A percentile compares a stretch with the other conserved stretches of the same genome.
Evolutionary conservation across 768 basidiomycete genomes (phyloP).

Genomic region (Mycena indigotica): DNA sequence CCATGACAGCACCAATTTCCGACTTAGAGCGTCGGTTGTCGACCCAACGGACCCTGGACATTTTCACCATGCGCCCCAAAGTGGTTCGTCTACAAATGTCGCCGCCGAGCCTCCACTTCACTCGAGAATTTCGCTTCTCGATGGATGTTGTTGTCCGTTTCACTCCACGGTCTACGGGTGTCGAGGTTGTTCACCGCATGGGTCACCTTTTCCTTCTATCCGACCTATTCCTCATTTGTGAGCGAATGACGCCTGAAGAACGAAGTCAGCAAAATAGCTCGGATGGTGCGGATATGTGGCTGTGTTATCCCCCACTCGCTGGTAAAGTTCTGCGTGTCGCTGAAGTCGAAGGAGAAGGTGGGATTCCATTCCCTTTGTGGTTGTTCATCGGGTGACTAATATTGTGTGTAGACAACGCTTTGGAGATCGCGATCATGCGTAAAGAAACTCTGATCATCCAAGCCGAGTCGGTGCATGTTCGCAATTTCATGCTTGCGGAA

Average conservation of each 20-base stretch:
- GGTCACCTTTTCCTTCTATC: conserved; percentile 89
- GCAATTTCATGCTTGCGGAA: conserved; percentile 67
- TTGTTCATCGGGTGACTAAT: not conserved
- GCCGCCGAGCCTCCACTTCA: conserved; percentile 76
- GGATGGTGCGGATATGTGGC: conserved; percentile 81
- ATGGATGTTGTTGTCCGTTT: conserved; percentile 75
- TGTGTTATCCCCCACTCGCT: conserved; percentile 92
- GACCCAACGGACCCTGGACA: conserved; percentile 80
- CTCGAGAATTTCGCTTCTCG: conserved; percentile 74
- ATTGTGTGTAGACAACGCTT: conserved; percentile 55
- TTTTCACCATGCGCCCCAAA: conserved; percentile 96
- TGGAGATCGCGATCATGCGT: conserved; percentile 82
- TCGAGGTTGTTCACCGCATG: conserved; percentile 72
- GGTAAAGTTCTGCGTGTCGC: conserved; percentile 86
- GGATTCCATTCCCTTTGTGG: conserved; percentile 25
- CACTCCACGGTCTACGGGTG: conserved; percentile 71
- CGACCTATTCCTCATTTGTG: conserved; percentile 90
- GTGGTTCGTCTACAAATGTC: conserved; percentile 88
- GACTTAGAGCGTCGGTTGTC: conserved; percentile 83
- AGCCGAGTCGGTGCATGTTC: conserved; percentile 53
- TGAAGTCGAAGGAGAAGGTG: conserved; percentile 63
- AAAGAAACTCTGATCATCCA: conserved; percentile 82
- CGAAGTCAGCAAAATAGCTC: conserved; percentile 45
- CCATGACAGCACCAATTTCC: conserved; percentile 58
- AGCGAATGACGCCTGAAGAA: conserved; percentile 76